Base-by-base conservation (phyloP, 2,329 filamentous ascomycete genomes). In the Colletotrichum sidae region DNA sequence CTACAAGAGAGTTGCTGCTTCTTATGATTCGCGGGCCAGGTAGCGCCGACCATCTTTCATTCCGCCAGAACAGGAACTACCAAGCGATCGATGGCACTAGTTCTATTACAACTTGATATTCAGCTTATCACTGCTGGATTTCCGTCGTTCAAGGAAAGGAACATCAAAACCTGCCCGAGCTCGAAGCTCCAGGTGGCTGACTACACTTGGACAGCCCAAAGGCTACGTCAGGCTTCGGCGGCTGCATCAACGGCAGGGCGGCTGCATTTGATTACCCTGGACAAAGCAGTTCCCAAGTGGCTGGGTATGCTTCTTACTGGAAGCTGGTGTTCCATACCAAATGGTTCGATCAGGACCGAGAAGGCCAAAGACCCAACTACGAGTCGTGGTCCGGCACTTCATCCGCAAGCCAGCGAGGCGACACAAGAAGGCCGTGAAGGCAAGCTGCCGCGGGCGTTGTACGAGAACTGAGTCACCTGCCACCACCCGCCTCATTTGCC, bases 291-390 rank as follows among this genome's bases (percentile, higher is more conserved):
- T 4, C 25, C 64, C 64, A 65, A 41, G 44, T 35, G 49, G 38
- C 50, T 60, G 64, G 64, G 47, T 64, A 65, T 67, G 60, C 60
- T 60, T 60, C 44, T 67, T 59, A 33, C 39, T 60, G 49, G 54
- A 15, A 47, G 45, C 54, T 38, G 49, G 46, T 44, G 38, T 59
- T 51, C 35, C 47, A 11, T 57, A 9, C 10, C n/a, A 12, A 41
- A 39, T 56, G 3, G 6, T 38, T 51, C 49, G 57, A 53, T 25
- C 34, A 55, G 38, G n/a, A n/a, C 37, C 58, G 58, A 49, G 58
- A 50, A 34, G 13, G 8, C 9, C 34, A 3, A 6, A 17, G 38
- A 13, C 15, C 35, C 41, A 37, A 52, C 51, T 63, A 58, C 44
- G 46, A 59, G 15, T 37, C 8, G 13, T n/a, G 35, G 34, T 37